Base-by-base conservation (phyloP, 192 early-diverging fungal species). In the Backusella morwellensis region DNA sequence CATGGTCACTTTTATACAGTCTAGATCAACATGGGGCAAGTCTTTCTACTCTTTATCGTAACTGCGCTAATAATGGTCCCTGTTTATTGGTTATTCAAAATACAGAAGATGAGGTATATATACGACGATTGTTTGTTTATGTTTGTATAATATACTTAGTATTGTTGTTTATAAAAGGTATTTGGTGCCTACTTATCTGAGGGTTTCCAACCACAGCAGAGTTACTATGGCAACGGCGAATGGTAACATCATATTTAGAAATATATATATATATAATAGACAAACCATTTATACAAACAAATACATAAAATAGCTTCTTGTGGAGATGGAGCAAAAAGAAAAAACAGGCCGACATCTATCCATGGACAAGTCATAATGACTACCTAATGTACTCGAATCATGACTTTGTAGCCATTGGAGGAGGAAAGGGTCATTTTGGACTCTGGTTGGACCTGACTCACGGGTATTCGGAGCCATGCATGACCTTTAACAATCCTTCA, bases 21-120 rank as follows among this genome's bases (percentile, higher is more conserved):
- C 88, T 97, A 68, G 96, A 97, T 71, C 92, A 96, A 77, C 95
- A 99, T 81, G 97, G 97, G 1, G 94, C 93, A 67, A 93, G 91
- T 78, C 85, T 99, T 72, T 84, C 90, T 36, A 97, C 97, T 6
- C 85, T 99, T 73, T 95, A 93, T 75, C 63, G 85, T 56, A 82
- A 81, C 3, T 87, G 87, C 47, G 83, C 34, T 67, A 35, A 88
- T 36, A 89, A 91, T 77, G 91, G 91, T 7, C 90, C 93, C 1
- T 82, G 86, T 72, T 47, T 95, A 19, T 66, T 95, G 70, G 89
- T 88, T 17, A 86, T 95, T 68, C 91, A 90, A 38, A 92, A 94
- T 67, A 85, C 76, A 35, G 79, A 85, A 12, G 84, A 86, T 32
- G 80, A 83, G 66, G 87, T 87, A 85, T 73, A 77, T 41, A 71